Conservation (phyloP, 2,329 filamentous ascomycete genomes). For the Sphaerulina populicola region DNA sequence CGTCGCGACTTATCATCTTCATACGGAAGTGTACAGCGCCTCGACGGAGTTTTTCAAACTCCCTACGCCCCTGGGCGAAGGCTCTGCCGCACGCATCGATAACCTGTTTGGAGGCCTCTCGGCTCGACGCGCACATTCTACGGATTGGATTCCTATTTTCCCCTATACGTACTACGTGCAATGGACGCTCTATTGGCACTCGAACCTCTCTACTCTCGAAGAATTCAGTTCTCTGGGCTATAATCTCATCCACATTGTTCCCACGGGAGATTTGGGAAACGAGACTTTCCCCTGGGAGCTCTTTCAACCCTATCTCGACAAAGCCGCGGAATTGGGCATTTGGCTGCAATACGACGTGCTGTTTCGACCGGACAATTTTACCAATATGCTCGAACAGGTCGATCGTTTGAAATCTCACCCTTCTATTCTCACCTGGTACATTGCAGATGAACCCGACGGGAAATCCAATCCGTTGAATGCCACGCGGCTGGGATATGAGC, state of each 20-base stretch:
- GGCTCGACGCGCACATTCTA: conserved; percentile 26
- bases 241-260: conserved; percentile 40
- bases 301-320: conserved; percentile 37
- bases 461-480: conserved; percentile 46
- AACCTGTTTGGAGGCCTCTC: conserved; percentile 38
- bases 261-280: conserved; percentile 18
- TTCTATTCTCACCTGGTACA: conserved; percentile 41
- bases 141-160: conserved; percentile 34
- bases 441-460: conserved; percentile 49
- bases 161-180: conserved; percentile 40
- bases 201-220: conserved; percentile 32
- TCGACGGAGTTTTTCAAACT: conserved; percentile 34
- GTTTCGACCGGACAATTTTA: conserved; percentile 34
- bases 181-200: conserved; percentile 31
- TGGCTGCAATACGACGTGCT: conserved; percentile 43
- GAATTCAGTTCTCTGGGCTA: conserved; percentile 37
- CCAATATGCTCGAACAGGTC: conserved; percentile 33
- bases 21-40: conserved; percentile 31
- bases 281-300: conserved; percentile 36
- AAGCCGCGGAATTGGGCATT: conserved; percentile 38
- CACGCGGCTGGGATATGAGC: conserved; percentile 36
- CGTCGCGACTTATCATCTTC: conserved; percentile 27
- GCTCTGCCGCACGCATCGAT: conserved; percentile 41
- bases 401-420: conserved; percentile 29
- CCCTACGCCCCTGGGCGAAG: conserved; percentile 34